Evolutionary conservation across 495 filamentous ascomycete species (phyloP).

Genomic region (Neohortaea acidophila): DNA sequence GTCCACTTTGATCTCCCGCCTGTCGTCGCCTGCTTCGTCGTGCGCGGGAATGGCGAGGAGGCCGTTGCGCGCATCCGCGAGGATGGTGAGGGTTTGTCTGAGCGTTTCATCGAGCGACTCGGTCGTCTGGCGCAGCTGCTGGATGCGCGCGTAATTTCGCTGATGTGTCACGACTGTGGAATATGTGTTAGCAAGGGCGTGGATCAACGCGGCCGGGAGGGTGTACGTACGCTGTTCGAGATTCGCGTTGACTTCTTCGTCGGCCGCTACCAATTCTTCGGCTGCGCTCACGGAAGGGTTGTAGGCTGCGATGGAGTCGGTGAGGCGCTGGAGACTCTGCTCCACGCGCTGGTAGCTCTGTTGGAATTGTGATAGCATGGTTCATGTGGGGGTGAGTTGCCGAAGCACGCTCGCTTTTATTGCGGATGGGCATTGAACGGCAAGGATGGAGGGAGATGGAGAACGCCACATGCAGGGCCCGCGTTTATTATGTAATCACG

Average conservation of each 20-base stretch:
- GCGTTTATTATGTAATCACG: too few species aligned
- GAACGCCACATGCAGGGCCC: too few species aligned
- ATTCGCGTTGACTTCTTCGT: constrained; percentile 42
- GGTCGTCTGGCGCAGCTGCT: constrained; percentile 42
- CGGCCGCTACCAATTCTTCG: constrained; percentile 47
- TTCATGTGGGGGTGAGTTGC: not conserved
- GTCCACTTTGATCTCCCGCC: constrained; percentile 37
- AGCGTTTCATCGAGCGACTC: constrained; percentile 44
- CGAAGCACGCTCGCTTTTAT: not conserved
- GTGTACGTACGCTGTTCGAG: constrained; percentile 38
- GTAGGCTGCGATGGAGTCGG: constrained; percentile 62
- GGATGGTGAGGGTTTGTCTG: constrained; percentile 39
- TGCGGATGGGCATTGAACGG: too few species aligned
- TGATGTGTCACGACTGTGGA: constrained; percentile 53
- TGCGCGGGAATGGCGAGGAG: constrained; percentile 44
- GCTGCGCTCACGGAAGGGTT: constrained; percentile 51
- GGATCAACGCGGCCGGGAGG: not conserved
- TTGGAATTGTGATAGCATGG: constrained; percentile 1
- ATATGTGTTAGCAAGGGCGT: constrained; percentile 1
- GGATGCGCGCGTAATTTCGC: constrained; percentile 46
- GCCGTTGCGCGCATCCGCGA: constrained; percentile 52
- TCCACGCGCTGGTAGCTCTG: constrained; percentile 37
- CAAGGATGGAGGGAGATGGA: too few species aligned
- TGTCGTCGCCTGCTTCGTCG: constrained; percentile 27
- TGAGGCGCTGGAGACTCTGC: constrained; percentile 45